phyloP scores from a whole-genome alignment of 176 grass and related monocot species.

The Aegilops longissima region DNA sequence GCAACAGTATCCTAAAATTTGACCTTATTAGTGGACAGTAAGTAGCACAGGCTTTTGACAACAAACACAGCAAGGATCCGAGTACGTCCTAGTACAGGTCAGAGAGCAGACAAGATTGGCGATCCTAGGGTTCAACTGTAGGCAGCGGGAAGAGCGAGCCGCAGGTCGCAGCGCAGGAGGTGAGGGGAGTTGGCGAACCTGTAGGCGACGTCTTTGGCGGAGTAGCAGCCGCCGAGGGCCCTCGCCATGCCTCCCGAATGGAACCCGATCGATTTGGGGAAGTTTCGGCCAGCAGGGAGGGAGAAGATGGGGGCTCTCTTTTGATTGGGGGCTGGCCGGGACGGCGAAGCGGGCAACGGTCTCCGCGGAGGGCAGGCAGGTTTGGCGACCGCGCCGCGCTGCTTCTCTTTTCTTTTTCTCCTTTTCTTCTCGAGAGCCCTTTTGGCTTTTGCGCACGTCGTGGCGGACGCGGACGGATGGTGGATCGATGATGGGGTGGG shows the following conservation, averaged over 20 bases:
- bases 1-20: background rate
- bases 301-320: background rate
- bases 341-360: slow-evolving; percentile 10
- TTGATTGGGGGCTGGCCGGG: background rate
- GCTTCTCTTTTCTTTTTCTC: background rate
- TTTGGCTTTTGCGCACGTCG: background rate
- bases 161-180: too few species aligned
- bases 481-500: background rate
- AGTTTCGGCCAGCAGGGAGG: background rate
- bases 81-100: too few species aligned
- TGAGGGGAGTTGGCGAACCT: slow-evolving; percentile 28
- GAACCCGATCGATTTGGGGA: background rate
- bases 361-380: background rate
- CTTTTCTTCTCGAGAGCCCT: background rate
- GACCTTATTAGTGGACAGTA: background rate
- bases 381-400: background rate
- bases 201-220: slow-evolving; percentile 62
- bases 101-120: background rate
- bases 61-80: too few species aligned
- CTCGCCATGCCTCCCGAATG: slow-evolving; percentile 17
- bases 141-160: background rate
- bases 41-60: background rate
- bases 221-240: slow-evolving; percentile 38
- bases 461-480: background rate
- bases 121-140: background rate